A percentile compares a stretch with the other conserved stretches of the same genome.
Conservation (phyloP, 139 green algal species). For the Pleodorina starrii region DNA sequence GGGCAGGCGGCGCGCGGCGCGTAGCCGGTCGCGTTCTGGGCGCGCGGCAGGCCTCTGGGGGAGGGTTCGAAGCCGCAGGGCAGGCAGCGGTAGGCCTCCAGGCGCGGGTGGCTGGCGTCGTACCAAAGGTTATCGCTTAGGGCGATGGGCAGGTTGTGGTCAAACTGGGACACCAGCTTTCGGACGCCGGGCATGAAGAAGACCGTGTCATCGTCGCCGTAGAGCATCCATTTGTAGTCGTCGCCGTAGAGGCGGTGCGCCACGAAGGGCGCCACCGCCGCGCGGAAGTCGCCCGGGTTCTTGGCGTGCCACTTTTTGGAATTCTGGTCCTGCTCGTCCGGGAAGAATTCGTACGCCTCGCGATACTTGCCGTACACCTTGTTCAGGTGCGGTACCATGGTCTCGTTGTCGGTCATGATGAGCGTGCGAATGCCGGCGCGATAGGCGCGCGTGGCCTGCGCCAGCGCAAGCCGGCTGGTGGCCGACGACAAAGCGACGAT, state of each 20-base stretch:
- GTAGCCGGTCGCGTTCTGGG: background rate
- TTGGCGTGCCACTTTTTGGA: conserved; percentile 13
- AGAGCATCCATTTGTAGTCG: conserved; percentile 46
- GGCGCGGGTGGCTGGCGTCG: background rate
- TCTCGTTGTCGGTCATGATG: conserved; percentile 37
- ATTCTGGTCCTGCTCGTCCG: conserved; percentile 4
- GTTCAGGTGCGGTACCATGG: background rate
- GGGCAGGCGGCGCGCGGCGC: conserved; percentile 29
- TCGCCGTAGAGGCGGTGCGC: conserved; percentile 14
- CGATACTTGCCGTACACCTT: conserved; percentile 41
- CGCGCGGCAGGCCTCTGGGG: background rate
- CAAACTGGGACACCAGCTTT: conserved; percentile 21
- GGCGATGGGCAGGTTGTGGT: conserved; percentile 29
- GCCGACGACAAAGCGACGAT: background rate
- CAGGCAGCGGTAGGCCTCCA: conserved; percentile 33
- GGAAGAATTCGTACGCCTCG: conserved; percentile 27
- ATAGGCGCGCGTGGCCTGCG: conserved; percentile 13
- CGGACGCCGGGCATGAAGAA: conserved; percentile 34
- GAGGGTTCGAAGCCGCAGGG: conserved; percentile 42
- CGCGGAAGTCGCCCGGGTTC: conserved; percentile 37
- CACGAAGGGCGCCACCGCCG: conserved; percentile 8
- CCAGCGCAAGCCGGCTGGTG: background rate
- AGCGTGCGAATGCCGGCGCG: conserved; percentile 21
- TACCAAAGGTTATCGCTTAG: conserved; percentile 43
- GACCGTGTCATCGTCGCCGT: conserved; percentile 40